These are phyloP conservation scores for Saccharomycopsis fibuligera DNA, from an alignment of 805 yeast species.

Conservation along the genomic window DNA sequence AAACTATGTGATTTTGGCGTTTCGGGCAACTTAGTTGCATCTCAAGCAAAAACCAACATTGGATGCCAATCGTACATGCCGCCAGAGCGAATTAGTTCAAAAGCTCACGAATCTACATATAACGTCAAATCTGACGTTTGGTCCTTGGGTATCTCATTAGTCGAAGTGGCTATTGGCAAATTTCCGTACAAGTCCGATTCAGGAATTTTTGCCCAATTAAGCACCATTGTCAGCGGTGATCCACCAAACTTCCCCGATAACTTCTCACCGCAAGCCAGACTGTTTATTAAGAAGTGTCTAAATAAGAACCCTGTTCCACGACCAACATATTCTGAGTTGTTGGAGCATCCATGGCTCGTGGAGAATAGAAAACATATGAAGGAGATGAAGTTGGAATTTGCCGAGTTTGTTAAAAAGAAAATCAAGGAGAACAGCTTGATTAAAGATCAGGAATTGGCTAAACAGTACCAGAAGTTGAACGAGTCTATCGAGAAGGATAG, in stretches of 20 bases:
- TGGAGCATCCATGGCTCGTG: conserved; percentile 78
- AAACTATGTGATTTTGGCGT: conserved; percentile 96
- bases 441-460: conserved; percentile 4
- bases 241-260: conserved; percentile 70
- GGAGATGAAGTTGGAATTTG: conserved; percentile 14
- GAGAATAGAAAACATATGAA: conserved; percentile 24
- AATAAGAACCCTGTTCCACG: conserved; percentile 75
- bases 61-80: conserved; percentile 99
- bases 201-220: conserved; percentile 84
- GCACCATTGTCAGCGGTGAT: conserved; percentile 95
- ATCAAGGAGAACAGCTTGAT: neutral
- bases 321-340: conserved; percentile 70
- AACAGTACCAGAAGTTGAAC: conserved; percentile 4
- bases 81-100: conserved; percentile 83
- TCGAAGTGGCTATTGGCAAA: conserved; percentile 84
- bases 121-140: conserved; percentile 94
- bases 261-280: conserved; percentile 71
- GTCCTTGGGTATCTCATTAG: conserved; percentile 82
- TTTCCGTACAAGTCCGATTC: conserved; percentile 97
- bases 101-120: conserved; percentile 68
- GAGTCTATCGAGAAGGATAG: conserved; percentile 5
- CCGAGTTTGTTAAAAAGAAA: conserved; percentile 28
- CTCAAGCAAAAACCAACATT: conserved; percentile 88
- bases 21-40: conserved; percentile 89
- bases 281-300: conserved; percentile 71